A percentile compares a stretch with the other conserved stretches of the same genome.
phyloP scores from a whole-genome alignment of 192 early-diverging fungal species.

The Coemansia sp. region DNA sequence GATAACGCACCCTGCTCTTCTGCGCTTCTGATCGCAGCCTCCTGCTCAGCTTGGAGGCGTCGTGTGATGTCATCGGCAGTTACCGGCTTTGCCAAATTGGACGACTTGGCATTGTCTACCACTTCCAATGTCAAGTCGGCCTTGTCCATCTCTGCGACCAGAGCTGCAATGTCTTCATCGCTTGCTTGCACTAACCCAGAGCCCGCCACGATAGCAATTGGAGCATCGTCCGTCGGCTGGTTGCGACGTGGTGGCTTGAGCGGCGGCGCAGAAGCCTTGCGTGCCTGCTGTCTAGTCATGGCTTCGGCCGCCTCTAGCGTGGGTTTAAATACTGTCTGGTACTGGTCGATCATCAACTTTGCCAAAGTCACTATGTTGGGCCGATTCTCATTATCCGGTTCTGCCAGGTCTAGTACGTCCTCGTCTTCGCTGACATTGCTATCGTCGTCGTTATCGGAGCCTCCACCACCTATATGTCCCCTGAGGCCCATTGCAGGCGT shows the following conservation, averaged over 20 bases:
- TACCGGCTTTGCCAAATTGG: conserved; percentile 14
- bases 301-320: conserved; percentile 54
- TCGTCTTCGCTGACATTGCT: conserved; percentile 31
- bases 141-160: conserved; percentile 40
- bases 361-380: conserved; percentile 51
- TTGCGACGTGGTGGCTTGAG: conserved; percentile 43
- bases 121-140: conserved; percentile 4
- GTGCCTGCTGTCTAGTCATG: conserved; percentile 30
- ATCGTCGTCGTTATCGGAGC: conserved; percentile 5
- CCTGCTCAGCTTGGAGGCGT: conserved; percentile 49
- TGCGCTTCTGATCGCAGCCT: conserved; percentile 11
- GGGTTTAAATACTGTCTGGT: conserved; percentile 50
- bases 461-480: background rate
- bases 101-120: background rate
- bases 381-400: conserved; percentile 34
- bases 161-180: conserved; percentile 51
- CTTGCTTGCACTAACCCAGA: conserved; percentile 29
- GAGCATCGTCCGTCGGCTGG: background rate
- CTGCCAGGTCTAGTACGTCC: conserved; percentile 26
- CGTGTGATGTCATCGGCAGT: conserved; percentile 46
- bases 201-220: background rate
- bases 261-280: conserved; percentile 7
- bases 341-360: conserved; percentile 55
- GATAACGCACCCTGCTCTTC: conserved; percentile 12
- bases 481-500: background rate